phyloP scores from a whole-genome alignment of 2,329 filamentous ascomycete species.

The Sporothrix luriei region DNA sequence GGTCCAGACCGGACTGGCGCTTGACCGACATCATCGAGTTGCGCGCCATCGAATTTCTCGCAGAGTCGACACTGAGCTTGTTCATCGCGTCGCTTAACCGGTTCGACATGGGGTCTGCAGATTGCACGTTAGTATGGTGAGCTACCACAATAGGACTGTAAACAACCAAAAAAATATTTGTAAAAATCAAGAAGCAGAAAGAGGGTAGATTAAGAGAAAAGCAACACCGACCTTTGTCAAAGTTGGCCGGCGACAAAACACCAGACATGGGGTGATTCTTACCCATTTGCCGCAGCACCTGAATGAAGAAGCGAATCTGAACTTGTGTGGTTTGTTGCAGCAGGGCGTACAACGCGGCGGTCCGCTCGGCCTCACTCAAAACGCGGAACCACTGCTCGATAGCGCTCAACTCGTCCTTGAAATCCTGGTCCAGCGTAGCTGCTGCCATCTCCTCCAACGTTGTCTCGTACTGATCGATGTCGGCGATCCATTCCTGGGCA shows the following conservation, averaged over 20 bases:
- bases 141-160: not conserved
- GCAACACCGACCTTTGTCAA: slow-evolving; percentile 77
- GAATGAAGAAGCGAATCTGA: slow-evolving; percentile 98
- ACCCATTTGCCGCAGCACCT: slow-evolving; percentile 98
- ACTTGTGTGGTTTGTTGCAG: slow-evolving; percentile 98
- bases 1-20: slow-evolving; percentile 91
- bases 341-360: slow-evolving; percentile 90
- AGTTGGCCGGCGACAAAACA: slow-evolving; percentile 89
- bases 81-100: slow-evolving; percentile 95
- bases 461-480: slow-evolving; percentile 99
- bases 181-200: not conserved
- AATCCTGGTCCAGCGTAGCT: slow-evolving; percentile 97
- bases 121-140: slow-evolving; percentile 34
- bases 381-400: slow-evolving; percentile 99
- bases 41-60: slow-evolving; percentile 82
- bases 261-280: slow-evolving; percentile 98
- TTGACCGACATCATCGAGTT: slow-evolving; percentile 79
- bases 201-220: not conserved
- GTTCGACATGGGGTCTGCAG: slow-evolving; percentile 90
- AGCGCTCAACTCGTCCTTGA: slow-evolving; percentile 97
- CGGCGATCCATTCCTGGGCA: slow-evolving; percentile 97
- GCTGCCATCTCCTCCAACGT: slow-evolving; percentile 98
- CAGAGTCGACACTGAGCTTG: slow-evolving; percentile 85
- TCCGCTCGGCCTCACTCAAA: slow-evolving; percentile 92
- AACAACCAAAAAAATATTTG: slow-evolving; percentile 25